Evolutionary conservation across 805 yeast genomes (phyloP), one percentile per base, ranked within the genome.

Genomic region (Maudiozyma bulderi): DNA sequence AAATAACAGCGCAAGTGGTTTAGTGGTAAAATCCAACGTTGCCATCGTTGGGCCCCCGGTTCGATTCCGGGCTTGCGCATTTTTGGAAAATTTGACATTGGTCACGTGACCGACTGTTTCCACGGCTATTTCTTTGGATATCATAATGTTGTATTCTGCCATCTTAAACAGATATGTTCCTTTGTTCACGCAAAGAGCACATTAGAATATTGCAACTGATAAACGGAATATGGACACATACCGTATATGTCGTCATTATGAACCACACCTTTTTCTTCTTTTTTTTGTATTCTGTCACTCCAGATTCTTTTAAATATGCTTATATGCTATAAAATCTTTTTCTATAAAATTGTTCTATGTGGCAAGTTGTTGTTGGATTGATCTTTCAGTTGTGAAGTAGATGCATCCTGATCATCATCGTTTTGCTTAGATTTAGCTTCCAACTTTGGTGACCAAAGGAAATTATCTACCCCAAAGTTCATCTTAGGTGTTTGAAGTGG

Each of bases 361-460:
- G 41, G 28, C 11, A 20, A 20, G 6, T 20, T 8, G n/a, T 35
- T 20, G 14, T 39, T 11, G 7, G 28, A 20, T 15, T 9, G 13
- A 6, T 8, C 11, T 28, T 29, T 20, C 26, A 44, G 11, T 14
- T 47, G 51, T 28, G 67, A 20, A 20, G 4, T 4, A 20, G 26
- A 20, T 20, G 3, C 26, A 20, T 20, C 26, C 26, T 20, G 26
- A 20, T 20, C 26, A 20, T 20, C 26, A 20, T 20, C 26, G 26
- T 20, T 20, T 20, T 13, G 14, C 15, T 39, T 26, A 8, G 28
- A 20, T 15, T 9, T 13, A 6, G 13, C 11, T 28, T 29, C 33
- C 26, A 44, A 8, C 13, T 47, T 52, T 28, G 67, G 67, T 13
- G 67, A 62, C 67, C 67, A 62, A 44, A 51, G 49, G 46, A 62